Percentiles rank a stretch among this genome's conserved stretches.
Conservation (phyloP, 83 land plant genomes). For the Picea abies region DNA sequence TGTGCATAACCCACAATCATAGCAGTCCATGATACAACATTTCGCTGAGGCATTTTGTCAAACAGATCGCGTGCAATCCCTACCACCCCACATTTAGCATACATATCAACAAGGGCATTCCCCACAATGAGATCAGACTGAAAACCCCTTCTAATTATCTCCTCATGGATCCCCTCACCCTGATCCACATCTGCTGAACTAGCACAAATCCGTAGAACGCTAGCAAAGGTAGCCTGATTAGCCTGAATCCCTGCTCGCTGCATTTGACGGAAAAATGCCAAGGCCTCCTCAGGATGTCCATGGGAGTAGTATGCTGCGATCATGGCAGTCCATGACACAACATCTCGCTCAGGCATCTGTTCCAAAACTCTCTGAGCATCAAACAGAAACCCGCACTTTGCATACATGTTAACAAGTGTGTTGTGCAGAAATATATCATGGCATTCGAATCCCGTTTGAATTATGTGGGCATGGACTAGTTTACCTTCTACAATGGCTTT, state of each 20-base stretch:
- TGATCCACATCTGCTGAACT: not conserved
- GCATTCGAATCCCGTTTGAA: slow-evolving; percentile 14
- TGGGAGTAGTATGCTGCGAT: not conserved
- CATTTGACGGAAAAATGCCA: not conserved
- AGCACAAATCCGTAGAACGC: not conserved
- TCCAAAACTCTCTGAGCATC: not conserved
- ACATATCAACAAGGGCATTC: not conserved
- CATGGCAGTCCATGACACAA: slow-evolving; percentile 9
- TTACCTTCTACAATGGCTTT: slow-evolving; percentile 6
- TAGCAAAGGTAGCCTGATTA: not conserved
- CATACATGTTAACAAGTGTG: slow-evolving; percentile 6
- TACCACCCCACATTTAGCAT: not conserved
- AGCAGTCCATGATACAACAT: slow-evolving; percentile 19
- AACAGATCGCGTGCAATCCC: slow-evolving; percentile 17
- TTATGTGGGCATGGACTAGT: slow-evolving; percentile 35
- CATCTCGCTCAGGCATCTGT: not conserved
- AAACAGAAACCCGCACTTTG: not conserved
- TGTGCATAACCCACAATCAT: slow-evolving; percentile 27
- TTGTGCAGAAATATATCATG: slow-evolving; percentile 27
- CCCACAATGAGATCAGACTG: not conserved
- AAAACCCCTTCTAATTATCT: not conserved
- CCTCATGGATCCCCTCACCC: not conserved
- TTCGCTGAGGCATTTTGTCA: slow-evolving; percentile 5
- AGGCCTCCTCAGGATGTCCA: not conserved
- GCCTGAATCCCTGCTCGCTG: not conserved